phyloP scores from a whole-genome alignment of 768 basidiomycete species.

The Mycena maculata region DNA sequence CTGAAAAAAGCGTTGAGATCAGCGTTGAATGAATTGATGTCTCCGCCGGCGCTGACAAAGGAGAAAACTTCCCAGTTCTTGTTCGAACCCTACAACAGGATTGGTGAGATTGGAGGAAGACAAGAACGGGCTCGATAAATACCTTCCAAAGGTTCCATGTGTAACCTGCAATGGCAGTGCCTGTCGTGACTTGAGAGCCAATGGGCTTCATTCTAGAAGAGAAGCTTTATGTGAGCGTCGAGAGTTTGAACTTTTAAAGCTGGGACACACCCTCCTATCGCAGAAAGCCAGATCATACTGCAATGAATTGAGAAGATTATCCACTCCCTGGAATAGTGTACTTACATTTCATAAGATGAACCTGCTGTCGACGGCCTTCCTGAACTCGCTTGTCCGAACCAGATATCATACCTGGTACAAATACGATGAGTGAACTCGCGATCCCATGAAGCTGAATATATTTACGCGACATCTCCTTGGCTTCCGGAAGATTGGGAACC shows the following conservation, averaged over 20 bases:
- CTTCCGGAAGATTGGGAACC: conserved; percentile 54
- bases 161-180: conserved; percentile 57
- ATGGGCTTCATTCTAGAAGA: conserved; percentile 63
- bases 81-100: conserved; percentile 59
- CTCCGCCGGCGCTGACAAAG: conserved; percentile 60
- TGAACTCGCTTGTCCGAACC: conserved; percentile 57
- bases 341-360: conserved; percentile 67
- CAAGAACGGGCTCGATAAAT: conserved; percentile 59
- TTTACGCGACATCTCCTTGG: conserved; percentile 66
- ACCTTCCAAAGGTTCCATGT: conserved; percentile 70
- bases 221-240: neutral
- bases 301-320: neutral
- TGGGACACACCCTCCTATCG: conserved; percentile 57
- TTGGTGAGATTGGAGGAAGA: conserved; percentile 52
- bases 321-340: neutral
- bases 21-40: conserved; percentile 62
- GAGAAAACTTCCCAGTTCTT: conserved; percentile 67
- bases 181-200: conserved; percentile 58
- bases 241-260: conserved; percentile 22
- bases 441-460: neutral
- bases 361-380: conserved; percentile 58
- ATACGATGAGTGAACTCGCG: neutral
- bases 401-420: conserved; percentile 61
- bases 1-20: conserved; percentile 69
- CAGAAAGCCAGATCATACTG: conserved; percentile 73